Percentiles rank a stretch among this genome's conserved stretches.
Conservation (phyloP, 441 rosid genomes). For the California macrophylla region DNA sequence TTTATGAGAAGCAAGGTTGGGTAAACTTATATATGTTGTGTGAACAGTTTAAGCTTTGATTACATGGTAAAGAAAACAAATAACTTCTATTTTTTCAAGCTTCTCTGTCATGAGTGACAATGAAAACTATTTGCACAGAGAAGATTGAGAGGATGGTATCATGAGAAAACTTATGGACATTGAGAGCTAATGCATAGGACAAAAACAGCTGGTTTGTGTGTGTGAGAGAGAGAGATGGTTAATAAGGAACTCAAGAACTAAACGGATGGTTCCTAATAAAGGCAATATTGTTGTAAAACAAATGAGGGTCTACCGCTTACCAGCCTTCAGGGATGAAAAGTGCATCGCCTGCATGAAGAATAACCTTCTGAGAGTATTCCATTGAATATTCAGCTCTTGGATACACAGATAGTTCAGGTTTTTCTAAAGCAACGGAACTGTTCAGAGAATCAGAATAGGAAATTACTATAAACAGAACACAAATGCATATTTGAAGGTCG, state of each 20-base stretch:
- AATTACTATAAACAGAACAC: slow-evolving; percentile 3
- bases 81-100: neutral
- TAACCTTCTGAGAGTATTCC: slow-evolving; percentile 52
- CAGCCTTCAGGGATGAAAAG: slow-evolving; percentile 98
- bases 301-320: slow-evolving; percentile 36
- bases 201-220: neutral
- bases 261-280: slow-evolving; percentile 3
- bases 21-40: neutral
- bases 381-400: slow-evolving; percentile 60
- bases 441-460: slow-evolving; percentile 16
- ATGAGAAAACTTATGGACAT: neutral
- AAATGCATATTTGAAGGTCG: slow-evolving; percentile 5
- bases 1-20: slow-evolving; percentile 7
- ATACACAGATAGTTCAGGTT: slow-evolving; percentile 50
- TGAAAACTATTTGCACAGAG: neutral
- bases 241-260: neutral
- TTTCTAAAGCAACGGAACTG: slow-evolving; percentile 65
- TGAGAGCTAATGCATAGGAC: neutral
- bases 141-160: neutral
- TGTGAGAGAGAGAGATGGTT: neutral
- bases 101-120: neutral
- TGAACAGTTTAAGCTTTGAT: neutral
- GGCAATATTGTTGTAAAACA: slow-evolving; percentile 3
- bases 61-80: neutral
- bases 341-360: slow-evolving; percentile 75